A percentile compares a stretch with the other conserved stretches of the same genome.
phyloP scores from a whole-genome alignment of 805 yeast species.

The Metschnikowia noctiluminum region DNA sequence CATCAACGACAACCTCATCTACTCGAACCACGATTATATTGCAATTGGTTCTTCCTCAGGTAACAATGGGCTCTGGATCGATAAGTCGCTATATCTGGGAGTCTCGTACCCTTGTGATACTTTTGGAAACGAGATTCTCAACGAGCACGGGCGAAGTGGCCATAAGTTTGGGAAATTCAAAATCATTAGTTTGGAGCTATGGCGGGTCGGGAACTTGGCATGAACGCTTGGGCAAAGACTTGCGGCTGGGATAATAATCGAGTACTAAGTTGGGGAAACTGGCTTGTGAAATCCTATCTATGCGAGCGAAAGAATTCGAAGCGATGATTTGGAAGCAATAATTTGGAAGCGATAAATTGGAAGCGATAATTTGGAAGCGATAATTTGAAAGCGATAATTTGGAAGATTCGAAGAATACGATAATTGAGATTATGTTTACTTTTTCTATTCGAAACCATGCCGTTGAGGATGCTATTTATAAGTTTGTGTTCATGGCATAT shows the following conservation, averaged over 20 bases:
- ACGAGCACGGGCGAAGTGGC: conserved; percentile 19
- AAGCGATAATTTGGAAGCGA: no score
- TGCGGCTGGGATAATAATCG: neutral
- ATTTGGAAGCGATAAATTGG: no score
- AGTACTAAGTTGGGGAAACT: no score
- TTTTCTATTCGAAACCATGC: conserved; percentile 29
- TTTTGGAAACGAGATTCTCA: conserved; percentile 82
- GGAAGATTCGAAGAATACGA: no score
- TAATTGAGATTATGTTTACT: neutral
- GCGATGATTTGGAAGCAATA: no score
- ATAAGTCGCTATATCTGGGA: conserved; percentile 68
- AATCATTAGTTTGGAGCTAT: conserved; percentile 75
- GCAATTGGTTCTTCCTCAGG: conserved; percentile 93
- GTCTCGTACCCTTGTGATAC: conserved; percentile 78
- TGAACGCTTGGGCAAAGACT: neutral
- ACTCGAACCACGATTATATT: conserved; percentile 71
- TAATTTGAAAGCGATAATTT: no score
- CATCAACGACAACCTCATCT: conserved; percentile 77
- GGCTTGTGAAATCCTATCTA: no score
- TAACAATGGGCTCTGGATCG: conserved; percentile 88
- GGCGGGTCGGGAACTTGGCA: conserved; percentile 60
- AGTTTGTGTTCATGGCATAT: conserved; percentile 13
- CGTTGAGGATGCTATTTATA: conserved; percentile 47
- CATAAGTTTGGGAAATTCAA: conserved; percentile 54
- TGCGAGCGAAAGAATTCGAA: no score